phyloP scores from a whole-genome alignment of 495 filamentous ascomycete species.

The Daldinia bambusicola region DNA sequence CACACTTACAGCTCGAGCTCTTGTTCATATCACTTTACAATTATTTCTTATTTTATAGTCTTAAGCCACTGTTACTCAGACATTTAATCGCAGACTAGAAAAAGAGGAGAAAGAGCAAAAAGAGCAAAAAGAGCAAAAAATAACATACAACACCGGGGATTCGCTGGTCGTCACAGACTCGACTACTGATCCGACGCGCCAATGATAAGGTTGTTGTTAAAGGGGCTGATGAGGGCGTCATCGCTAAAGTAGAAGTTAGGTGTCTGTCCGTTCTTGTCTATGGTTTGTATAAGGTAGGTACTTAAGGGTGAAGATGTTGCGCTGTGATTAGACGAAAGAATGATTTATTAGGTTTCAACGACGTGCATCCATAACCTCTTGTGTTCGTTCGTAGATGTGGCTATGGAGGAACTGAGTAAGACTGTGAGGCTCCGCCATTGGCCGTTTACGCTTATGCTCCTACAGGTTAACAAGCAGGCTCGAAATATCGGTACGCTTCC shows the following conservation, averaged over 20 bases:
- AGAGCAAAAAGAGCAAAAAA: background rate
- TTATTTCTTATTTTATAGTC: too few species aligned
- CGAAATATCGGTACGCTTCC: background rate
- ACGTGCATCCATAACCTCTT: constrained; percentile 5
- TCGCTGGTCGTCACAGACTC: constrained; percentile 62
- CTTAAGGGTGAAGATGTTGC: background rate
- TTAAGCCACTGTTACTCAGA: too few species aligned
- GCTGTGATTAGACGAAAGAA: background rate
- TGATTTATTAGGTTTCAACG: background rate
- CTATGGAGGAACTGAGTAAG: constrained; percentile 8
- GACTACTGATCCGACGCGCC: constrained; percentile 21
- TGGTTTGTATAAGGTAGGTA: background rate
- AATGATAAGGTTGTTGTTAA: background rate
- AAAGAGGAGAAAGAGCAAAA: background rate
- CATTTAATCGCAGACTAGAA: too few species aligned
- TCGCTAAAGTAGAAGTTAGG: constrained; percentile 2
- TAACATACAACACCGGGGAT: constrained; percentile 60
- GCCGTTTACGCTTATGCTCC: background rate
- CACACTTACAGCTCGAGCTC: too few species aligned
- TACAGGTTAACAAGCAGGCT: background rate
- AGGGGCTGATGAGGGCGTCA: background rate
- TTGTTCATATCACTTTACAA: too few species aligned
- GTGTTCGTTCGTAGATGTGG: background rate
- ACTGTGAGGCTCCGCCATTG: background rate
- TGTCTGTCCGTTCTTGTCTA: constrained; percentile 8